Base-by-base conservation (phyloP, 2,329 filamentous ascomycete species). In the Beauveria bassiana region DNA sequence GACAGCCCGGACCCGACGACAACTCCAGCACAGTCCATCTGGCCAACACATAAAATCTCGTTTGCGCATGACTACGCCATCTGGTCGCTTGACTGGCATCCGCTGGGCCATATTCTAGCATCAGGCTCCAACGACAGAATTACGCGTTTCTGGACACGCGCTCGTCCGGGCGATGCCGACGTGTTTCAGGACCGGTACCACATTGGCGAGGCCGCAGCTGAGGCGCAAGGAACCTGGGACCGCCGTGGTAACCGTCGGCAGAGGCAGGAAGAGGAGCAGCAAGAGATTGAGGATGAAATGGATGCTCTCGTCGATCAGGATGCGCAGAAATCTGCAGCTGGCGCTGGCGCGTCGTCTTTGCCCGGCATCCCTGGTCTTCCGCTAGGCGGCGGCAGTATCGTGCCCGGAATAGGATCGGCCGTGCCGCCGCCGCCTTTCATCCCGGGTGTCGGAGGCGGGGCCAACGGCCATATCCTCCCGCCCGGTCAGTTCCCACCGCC, bases 71-170 rank as follows among this genome's bases (percentile, higher is more conserved):
- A 96, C 67, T 96, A 93, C 72, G 91, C 92, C 20, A 95, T 99
- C 66, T 99, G 95, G 95, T 96, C 93, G 20, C 83, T 99, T 55
- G 93, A 97, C 77, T 99, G 95, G 93, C 95, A 99, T 72, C 95
- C 95, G 0, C 81, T 98, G 0, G 95, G 95, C 31, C 95, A 99
- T 71, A 93, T 99, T 65, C 83, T 99, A 8, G 93, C 93, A 0
- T 96, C 93, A 2, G 95, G 95, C 14, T 96, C 93, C 12, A 98
- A 99, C 73, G 95, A 99, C 73, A 88, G 95, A 46, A 93, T 96
- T 64, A 98, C 95, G 2, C 87, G 95, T 53, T 99, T 99, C 78
- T 99, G 95, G 95, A 92, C 93, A 3, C 87, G 95, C 47, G 86
- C 91, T 18, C 82, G 95, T 53, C 95, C 95, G 1, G 95, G 95